A percentile compares a stretch with the other conserved stretches of the same genome.
These are phyloP conservation scores for Scedosporium aurantiacum DNA, from an alignment of 2,329 filamentous ascomycete genomes.

Conservation along the genomic window DNA sequence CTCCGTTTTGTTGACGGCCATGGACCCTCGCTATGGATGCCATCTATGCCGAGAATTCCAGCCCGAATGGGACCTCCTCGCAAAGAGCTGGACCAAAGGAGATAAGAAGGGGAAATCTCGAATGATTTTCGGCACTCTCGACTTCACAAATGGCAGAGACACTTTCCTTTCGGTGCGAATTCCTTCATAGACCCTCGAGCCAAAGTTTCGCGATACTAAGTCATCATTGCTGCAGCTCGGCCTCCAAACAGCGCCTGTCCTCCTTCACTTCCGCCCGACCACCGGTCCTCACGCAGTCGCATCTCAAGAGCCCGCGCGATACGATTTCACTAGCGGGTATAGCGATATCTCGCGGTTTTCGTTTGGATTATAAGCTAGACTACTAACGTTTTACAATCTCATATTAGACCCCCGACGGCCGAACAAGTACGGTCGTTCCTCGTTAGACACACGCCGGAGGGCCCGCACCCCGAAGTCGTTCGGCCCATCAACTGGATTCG, in stretches of 20 bases:
- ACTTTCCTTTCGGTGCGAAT: conserved; percentile 72
- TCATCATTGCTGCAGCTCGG: conserved; percentile 49
- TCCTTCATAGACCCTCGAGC: neutral
- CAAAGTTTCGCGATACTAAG: neutral
- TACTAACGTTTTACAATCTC: conserved; percentile 4
- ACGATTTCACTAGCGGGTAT: conserved; percentile 76
- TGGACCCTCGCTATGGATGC: conserved; percentile 76
- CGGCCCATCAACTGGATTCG: conserved; percentile 82
- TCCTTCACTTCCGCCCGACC: conserved; percentile 75
- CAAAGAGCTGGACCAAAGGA: conserved; percentile 76
- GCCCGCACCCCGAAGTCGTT: conserved; percentile 64
- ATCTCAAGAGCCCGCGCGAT: conserved; percentile 60
- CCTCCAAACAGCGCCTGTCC: conserved; percentile 86
- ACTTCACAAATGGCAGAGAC: conserved; percentile 74
- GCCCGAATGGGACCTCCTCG: conserved; percentile 83
- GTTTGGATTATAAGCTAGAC: neutral
- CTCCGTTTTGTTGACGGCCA: conserved; percentile 74
- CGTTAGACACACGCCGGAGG: conserved; percentile 62
- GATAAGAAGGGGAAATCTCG: conserved; percentile 64
- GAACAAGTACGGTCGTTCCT: conserved; percentile 75
- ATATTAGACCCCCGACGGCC: conserved; percentile 56
- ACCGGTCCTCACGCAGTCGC: conserved; percentile 65
- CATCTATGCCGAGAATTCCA: conserved; percentile 82
- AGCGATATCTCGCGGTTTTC: conserved; percentile 14
- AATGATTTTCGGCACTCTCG: conserved; percentile 71